Evolutionary conservation across 495 filamentous ascomycete genomes (phyloP).

Genomic region (Penicillium soppii): DNA sequence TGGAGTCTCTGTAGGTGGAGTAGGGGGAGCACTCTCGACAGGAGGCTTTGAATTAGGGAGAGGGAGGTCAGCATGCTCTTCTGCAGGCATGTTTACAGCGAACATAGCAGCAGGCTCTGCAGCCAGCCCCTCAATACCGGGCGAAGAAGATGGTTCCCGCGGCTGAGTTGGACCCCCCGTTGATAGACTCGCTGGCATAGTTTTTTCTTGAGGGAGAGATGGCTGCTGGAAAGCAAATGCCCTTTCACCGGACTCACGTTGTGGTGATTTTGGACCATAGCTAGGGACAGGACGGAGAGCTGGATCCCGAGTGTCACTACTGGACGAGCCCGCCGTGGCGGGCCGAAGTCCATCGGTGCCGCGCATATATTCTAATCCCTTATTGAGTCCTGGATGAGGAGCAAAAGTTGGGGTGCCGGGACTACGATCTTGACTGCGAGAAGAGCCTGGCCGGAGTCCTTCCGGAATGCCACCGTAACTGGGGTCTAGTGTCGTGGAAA

Average conservation of each 20-base stretch:
- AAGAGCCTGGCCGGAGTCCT: conserved; percentile 26
- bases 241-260: conserved; percentile 25
- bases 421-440: conserved; percentile 27
- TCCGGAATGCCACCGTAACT: conserved; percentile 16
- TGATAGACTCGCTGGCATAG: conserved; percentile 1
- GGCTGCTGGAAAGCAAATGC: conserved; percentile 11
- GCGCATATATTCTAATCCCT: conserved; percentile 20
- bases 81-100: conserved; percentile 9
- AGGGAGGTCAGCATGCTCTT: neutral
- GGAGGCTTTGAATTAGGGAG: neutral
- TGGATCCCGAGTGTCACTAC: conserved; percentile 22
- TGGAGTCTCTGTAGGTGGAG: neutral
- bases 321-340: conserved; percentile 27
- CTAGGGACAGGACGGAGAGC: conserved; percentile 23
- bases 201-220: conserved; percentile 14
- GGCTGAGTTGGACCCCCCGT: neutral
- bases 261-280: conserved; percentile 23
- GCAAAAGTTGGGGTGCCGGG: conserved; percentile 14
- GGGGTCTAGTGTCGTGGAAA: conserved; percentile 12
- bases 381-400: conserved; percentile 18
- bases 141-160: neutral
- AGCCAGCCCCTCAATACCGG: conserved; percentile 5
- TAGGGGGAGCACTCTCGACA: neutral
- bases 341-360: conserved; percentile 34
- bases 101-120: conserved; percentile 16